These are phyloP conservation scores for Shiraia sp. DNA, from an alignment of 2,329 filamentous ascomycete species.

Conservation along the genomic window DNA sequence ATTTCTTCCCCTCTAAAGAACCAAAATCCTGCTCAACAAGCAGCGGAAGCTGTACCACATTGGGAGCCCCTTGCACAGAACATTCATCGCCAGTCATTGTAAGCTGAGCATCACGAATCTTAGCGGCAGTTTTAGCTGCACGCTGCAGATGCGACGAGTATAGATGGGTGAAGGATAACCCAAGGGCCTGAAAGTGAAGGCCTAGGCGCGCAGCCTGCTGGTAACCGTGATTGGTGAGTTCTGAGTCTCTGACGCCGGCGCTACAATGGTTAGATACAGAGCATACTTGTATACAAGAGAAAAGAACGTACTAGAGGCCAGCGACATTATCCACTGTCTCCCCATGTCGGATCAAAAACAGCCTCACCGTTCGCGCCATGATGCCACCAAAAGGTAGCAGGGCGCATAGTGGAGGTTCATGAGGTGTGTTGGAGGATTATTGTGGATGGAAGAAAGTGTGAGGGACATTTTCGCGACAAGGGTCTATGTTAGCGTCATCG, in stretches of 20 bases:
- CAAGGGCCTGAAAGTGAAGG: constrained; percentile 65
- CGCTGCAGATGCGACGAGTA: constrained; percentile 80
- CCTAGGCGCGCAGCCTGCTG: constrained; percentile 77
- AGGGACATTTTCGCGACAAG: constrained; percentile 4
- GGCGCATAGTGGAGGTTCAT: constrained; percentile 20
- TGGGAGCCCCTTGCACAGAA: constrained; percentile 13
- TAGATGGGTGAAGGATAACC: constrained; percentile 68
- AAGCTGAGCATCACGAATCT: constrained; percentile 62
- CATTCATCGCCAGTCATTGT: background rate
- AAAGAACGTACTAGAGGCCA: constrained; percentile 64
- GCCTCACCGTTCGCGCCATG: constrained; percentile 53
- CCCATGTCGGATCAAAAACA: constrained; percentile 83
- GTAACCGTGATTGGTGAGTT: constrained; percentile 78
- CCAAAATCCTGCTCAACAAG: constrained; percentile 78
- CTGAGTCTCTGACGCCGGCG: constrained; percentile 79
- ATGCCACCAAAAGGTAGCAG: constrained; percentile 20
- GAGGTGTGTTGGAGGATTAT: background rate
- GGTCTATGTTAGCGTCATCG: constrained; percentile 16
- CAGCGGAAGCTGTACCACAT: constrained; percentile 27
- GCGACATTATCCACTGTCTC: constrained; percentile 91
- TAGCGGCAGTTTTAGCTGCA: constrained; percentile 71
- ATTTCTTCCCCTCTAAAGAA: constrained; percentile 68
- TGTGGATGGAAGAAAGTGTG: constrained; percentile 1
- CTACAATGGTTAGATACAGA: constrained; percentile 49
- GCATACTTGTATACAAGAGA: constrained; percentile 6